Conservation (phyloP, 768 basidiomycete species). For the Mycena epipterygia region DNA sequence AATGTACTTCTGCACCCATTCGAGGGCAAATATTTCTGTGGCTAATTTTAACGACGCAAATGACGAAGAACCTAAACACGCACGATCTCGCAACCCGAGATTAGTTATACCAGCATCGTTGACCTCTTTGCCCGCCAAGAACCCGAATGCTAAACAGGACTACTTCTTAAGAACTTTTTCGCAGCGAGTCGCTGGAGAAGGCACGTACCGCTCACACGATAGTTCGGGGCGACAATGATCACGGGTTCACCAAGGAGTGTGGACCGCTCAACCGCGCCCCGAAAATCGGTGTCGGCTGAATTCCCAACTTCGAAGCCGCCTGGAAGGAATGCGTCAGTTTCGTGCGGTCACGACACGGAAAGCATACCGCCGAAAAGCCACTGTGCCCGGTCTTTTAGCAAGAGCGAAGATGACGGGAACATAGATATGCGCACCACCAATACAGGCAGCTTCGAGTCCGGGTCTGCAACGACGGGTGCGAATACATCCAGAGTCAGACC, state of each 20-base stretch:
- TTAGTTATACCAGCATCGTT: constrained; percentile 12
- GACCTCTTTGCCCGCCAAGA: constrained; percentile 21
- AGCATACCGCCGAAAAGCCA: constrained; percentile 14
- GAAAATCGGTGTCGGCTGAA: neutral
- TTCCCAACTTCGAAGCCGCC: constrained; percentile 13
- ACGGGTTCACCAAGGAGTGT: constrained; percentile 11
- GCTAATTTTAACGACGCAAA: neutral
- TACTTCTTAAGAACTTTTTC: too few relatives aligned
- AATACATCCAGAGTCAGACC: constrained; percentile 20
- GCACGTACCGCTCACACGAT: constrained; percentile 3
- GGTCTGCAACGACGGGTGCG: neutral
- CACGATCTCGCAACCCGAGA: constrained; percentile 22
- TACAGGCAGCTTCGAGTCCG: constrained; percentile 2
- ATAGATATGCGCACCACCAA: constrained; percentile 6
- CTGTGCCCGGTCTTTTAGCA: neutral
- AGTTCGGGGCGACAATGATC: constrained; percentile 15
- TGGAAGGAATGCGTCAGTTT: neutral
- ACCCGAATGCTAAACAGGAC: constrained; percentile 8
- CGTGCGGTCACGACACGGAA: too few relatives aligned
- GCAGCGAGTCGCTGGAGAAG: too few relatives aligned
- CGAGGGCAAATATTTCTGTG: constrained; percentile 55
- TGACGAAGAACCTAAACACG: constrained; percentile 19
- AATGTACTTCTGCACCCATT: constrained; percentile 73
- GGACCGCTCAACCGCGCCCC: constrained; percentile 11
- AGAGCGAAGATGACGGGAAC: neutral